These are phyloP conservation scores for Morella rubra DNA, from an alignment of 306 rosid species.

Conservation along the genomic window DNA sequence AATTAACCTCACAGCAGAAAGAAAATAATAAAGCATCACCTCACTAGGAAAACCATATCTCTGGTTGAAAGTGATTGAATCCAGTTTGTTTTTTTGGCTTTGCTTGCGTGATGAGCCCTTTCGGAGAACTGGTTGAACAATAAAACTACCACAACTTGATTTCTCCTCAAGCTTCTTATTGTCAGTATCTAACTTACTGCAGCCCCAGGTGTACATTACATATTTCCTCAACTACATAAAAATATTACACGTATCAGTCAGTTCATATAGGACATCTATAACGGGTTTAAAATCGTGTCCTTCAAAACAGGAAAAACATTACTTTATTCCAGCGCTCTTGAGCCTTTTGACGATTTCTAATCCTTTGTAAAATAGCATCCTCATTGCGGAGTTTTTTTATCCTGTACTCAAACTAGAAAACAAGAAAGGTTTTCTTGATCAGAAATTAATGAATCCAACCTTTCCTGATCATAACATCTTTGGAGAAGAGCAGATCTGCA, in stretches of 20 bases:
- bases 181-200: slow-evolving; percentile 44
- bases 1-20: slow-evolving; percentile 14
- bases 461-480: background rate
- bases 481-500: background rate
- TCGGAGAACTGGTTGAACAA: slow-evolving; percentile 40
- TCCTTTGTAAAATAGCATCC: slow-evolving; percentile 59
- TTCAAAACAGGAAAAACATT: slow-evolving; percentile 30
- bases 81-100: slow-evolving; percentile 42
- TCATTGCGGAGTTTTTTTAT: slow-evolving; percentile 79
- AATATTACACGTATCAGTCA: slow-evolving; percentile 25
- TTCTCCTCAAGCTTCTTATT: slow-evolving; percentile 26
- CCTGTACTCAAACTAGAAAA: slow-evolving; percentile 75
- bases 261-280: slow-evolving; percentile 12
- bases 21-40: slow-evolving; percentile 42
- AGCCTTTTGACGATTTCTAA: slow-evolving; percentile 80
- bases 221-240: slow-evolving; percentile 86
- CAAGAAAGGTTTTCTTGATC: slow-evolving; percentile 10
- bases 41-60: slow-evolving; percentile 43
- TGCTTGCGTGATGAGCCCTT: slow-evolving; percentile 48
- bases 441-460: background rate
- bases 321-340: slow-evolving; percentile 88
- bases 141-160: slow-evolving; percentile 47
- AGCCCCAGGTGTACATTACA: slow-evolving; percentile 78
- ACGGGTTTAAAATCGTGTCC: slow-evolving; percentile 16
- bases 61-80: slow-evolving; percentile 39